A percentile compares a stretch with the other conserved stretches of the same genome.
These are phyloP conservation scores for Yarrowia porcina DNA, from an alignment of 805 yeast species.

Conservation along the genomic window DNA sequence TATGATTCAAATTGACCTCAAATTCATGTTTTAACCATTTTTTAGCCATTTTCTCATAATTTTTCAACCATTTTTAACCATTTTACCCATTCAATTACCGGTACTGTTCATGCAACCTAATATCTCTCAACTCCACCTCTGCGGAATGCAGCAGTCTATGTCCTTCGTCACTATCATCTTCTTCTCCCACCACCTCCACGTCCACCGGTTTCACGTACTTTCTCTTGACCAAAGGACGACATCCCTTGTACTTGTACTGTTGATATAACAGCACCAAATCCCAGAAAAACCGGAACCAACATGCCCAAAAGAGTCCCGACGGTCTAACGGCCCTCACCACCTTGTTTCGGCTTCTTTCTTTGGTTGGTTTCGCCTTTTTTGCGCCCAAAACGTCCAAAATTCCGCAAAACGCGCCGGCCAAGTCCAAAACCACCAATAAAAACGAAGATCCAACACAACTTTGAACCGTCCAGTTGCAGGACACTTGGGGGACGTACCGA, in stretches of 20 bases:
- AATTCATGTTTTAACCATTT: too few species aligned
- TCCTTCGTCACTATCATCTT: constrained; percentile 12
- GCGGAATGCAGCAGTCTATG: neutral
- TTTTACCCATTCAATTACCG: too few species aligned
- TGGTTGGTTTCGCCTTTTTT: neutral
- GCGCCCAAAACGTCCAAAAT: constrained; percentile 5
- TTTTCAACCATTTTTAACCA: too few species aligned
- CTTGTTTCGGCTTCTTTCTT: neutral
- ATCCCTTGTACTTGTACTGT: constrained; percentile 7
- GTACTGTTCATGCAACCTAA: too few species aligned
- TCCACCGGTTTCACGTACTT: constrained; percentile 13
- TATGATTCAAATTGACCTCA: too few species aligned
- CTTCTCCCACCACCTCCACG: neutral
- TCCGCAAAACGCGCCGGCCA: neutral
- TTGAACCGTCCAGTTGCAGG: constrained; percentile 26
- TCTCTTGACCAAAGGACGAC: neutral
- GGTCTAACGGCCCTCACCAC: neutral
- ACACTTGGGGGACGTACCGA: constrained; percentile 26
- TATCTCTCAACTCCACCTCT: neutral
- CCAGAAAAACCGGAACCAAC: constrained; percentile 5
- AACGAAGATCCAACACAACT: constrained; percentile 3
- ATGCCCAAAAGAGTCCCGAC: constrained; percentile 17
- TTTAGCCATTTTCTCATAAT: too few species aligned
- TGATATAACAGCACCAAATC: constrained; percentile 4
- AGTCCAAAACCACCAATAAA: neutral